Conservation (phyloP, 2,329 filamentous ascomycete species). For the Penicillium concentricum region DNA sequence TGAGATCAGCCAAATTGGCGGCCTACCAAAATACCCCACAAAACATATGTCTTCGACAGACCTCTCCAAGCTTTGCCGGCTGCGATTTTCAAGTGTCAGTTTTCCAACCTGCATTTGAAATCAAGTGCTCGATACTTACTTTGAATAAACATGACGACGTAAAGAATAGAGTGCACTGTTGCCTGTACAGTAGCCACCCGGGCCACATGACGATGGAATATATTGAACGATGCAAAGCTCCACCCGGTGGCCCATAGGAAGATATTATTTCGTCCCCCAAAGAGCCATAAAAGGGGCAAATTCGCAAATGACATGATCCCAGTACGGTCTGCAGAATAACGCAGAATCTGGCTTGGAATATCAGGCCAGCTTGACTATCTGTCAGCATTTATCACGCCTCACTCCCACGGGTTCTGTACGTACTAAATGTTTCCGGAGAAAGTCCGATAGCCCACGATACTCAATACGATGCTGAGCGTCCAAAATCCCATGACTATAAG, state of each 20-base stretch:
- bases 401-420: slow-evolving; percentile 10
- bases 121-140: slow-evolving; percentile 15
- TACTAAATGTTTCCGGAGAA: slow-evolving; percentile 51
- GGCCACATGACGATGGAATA: slow-evolving; percentile 67
- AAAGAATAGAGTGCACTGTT: slow-evolving; percentile 62
- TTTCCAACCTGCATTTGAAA: neutral
- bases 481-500: slow-evolving; percentile 48
- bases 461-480: slow-evolving; percentile 45
- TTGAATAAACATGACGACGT: slow-evolving; percentile 45
- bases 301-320: slow-evolving; percentile 65
- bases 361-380: slow-evolving; percentile 27
- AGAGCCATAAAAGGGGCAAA: slow-evolving; percentile 64
- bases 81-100: slow-evolving; percentile 4
- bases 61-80: slow-evolving; percentile 28
- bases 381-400: slow-evolving; percentile 1
- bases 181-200: slow-evolving; percentile 62
- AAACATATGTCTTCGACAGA: slow-evolving; percentile 28
- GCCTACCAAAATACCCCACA: slow-evolving; percentile 33
- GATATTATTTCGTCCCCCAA: slow-evolving; percentile 65
- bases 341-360: slow-evolving; percentile 42
- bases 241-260: slow-evolving; percentile 67
- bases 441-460: slow-evolving; percentile 45
- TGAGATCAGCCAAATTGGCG: neutral
- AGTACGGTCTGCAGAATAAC: slow-evolving; percentile 63
- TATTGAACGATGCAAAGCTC: slow-evolving; percentile 65